phyloP scores from a whole-genome alignment of 768 basidiomycete genomes.

The Ephemerocybe angulata region DNA sequence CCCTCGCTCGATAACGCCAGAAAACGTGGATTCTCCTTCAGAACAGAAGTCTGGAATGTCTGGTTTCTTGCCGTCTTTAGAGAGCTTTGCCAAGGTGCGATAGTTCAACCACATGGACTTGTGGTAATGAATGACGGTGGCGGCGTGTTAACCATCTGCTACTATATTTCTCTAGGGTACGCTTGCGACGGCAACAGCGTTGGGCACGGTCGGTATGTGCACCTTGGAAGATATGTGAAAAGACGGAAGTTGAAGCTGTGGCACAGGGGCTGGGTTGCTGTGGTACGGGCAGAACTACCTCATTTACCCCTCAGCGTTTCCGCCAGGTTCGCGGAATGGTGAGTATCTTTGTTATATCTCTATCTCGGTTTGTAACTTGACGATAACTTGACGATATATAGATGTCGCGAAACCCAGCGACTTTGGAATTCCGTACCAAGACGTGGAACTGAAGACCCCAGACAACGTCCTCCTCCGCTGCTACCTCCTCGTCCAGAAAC shows the following conservation, averaged over 20 bases:
- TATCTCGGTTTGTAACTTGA: background rate
- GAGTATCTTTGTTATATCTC: constrained; percentile 8
- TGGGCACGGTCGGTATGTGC: constrained; percentile 52
- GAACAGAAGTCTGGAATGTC: too few species aligned
- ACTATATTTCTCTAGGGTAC: constrained; percentile 37
- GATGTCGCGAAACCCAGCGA: constrained; percentile 72
- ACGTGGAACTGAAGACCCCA: constrained; percentile 65
- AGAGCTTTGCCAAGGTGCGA: too few species aligned
- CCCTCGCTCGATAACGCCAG: too few species aligned
- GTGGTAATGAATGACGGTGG: too few species aligned
- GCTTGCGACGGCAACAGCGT: constrained; percentile 51
- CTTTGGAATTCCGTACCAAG: constrained; percentile 70
- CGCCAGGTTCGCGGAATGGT: constrained; percentile 77
- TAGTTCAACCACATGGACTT: too few species aligned
- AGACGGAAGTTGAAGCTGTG: too few species aligned
- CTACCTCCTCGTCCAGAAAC: constrained; percentile 70
- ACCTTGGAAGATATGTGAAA: too few species aligned
- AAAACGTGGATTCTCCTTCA: too few species aligned
- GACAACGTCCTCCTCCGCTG: constrained; percentile 72
- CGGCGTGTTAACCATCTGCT: background rate
- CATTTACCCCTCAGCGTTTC: constrained; percentile 86
- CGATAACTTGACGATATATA: constrained; percentile 21
- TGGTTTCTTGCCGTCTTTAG: too few species aligned
- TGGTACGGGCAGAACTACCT: constrained; percentile 86
- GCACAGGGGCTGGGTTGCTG: constrained; percentile 70